Evolutionary conservation across 164 flowering plant genomes (phyloP), one percentile per base, ranked within the genome.

Genomic region (Sedum album): DNA sequence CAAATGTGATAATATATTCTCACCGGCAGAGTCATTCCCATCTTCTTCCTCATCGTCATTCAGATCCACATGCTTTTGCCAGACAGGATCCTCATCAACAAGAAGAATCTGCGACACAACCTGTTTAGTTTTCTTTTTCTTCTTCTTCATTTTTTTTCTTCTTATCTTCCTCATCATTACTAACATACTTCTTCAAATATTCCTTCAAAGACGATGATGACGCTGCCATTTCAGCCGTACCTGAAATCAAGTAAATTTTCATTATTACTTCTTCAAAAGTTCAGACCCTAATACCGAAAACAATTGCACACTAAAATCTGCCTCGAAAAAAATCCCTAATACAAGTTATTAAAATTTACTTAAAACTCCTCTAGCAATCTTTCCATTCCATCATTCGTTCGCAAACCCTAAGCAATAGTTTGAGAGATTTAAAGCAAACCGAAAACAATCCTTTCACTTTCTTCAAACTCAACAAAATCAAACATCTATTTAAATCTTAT

Each of bases 31-130:
- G 61, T 84, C 88, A 57, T 81, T 80, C 0, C 46, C 81, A 9
- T 74, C 71, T 3, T 79, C 80, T 30, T 89, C 91, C 66, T 85
- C 87, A 3, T 89, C 91, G 62, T 85, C 87, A 6, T 76, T 86
- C 41, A 79, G 68, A 14, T 71, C 72, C 2, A 87, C 79, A 0
- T 89, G 88, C 72, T 86, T 89, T 38, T 85, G 88, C 98, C 98
- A 93, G 11, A 80, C 77, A 15, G 98, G 98, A 71, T 93, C 97
- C 79, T 82, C 94, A 73, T 93, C 97, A 18, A 93, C 92, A 11
- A 93, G 83, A 10, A 79, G 73, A 64, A 93, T 85, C 7, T 87
- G 84, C 0, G 33, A 33, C 0, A 71, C 71, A 53, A 49, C 78
- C 6, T 78, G 70, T 65, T 72, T 77, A 20, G 75, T 30, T 66